Evolutionary conservation across 2,329 filamentous ascomycete species (phyloP).

Genomic region (Pyricularia sp.): DNA sequence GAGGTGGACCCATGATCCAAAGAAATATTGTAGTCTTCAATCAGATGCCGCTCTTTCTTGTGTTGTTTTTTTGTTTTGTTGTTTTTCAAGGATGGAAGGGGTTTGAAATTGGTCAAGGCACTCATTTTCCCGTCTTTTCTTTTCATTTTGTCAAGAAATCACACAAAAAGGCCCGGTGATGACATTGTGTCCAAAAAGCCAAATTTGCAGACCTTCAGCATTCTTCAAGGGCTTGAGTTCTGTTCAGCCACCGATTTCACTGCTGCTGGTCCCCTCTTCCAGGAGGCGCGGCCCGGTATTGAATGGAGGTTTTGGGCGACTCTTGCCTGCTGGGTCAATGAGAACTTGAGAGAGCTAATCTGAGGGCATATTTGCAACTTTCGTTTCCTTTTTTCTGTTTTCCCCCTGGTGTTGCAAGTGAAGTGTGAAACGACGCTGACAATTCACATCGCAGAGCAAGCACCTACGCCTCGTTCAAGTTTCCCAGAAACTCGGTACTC

Average conservation of each 20-base stretch:
- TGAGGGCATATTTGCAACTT: constrained; percentile 18
- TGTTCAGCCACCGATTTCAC: background rate
- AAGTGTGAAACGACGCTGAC: background rate
- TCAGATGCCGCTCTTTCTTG: constrained; percentile 1
- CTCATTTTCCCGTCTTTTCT: background rate
- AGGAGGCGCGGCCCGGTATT: constrained; percentile 1
- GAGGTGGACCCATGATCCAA: background rate
- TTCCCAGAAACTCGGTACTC: background rate
- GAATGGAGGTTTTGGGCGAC: background rate
- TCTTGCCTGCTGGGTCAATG: constrained; percentile 20
- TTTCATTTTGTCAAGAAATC: constrained; percentile 3
- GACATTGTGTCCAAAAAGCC: constrained; percentile 24
- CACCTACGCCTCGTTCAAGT: background rate
- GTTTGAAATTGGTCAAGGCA: background rate
- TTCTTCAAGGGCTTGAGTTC: background rate
- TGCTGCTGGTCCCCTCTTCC: constrained; percentile 5
- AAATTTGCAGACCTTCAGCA: constrained; percentile 23
- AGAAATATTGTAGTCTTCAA: constrained; percentile 4
- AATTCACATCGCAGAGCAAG: background rate
- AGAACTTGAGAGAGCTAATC: constrained; percentile 29
- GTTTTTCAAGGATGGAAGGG: background rate
- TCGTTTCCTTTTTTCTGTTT: background rate
- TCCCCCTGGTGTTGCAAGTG: background rate
- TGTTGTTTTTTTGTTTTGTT: background rate
- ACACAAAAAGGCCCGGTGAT: constrained; percentile 20